A percentile compares a stretch with the other conserved stretches of the same genome.
These are phyloP conservation scores for Penicillium griseofulvum DNA, from an alignment of 2,329 filamentous ascomycete species.

Conservation along the genomic window DNA sequence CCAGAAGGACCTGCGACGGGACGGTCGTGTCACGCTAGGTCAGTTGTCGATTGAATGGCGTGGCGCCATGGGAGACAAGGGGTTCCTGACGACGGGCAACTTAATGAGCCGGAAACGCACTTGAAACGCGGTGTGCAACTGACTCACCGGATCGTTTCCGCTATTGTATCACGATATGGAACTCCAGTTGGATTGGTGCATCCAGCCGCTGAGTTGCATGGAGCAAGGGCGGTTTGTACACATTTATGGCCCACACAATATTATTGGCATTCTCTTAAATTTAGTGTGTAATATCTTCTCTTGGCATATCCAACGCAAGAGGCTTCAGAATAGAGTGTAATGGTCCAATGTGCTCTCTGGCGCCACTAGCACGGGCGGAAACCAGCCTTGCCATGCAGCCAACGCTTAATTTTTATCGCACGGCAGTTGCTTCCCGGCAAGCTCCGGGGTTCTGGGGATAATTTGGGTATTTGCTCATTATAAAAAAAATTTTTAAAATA, in stretches of 20 bases:
- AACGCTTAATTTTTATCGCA: conserved; percentile 7
- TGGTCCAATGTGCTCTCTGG: not conserved
- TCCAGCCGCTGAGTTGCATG: conserved; percentile 17
- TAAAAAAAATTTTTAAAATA: too few relatives aligned
- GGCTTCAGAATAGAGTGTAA: too few relatives aligned
- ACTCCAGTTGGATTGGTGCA: conserved; percentile 13
- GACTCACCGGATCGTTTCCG: conserved; percentile 3
- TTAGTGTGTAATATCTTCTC: not conserved
- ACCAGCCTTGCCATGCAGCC: conserved; percentile 17
- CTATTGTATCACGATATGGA: conserved; percentile 7
- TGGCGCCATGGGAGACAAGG: conserved; percentile 82
- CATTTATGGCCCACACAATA: not conserved
- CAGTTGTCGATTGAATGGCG: conserved; percentile 85
- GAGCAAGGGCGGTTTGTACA: conserved; percentile 4
- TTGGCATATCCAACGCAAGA: too few relatives aligned
- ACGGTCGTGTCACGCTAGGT: conserved; percentile 65
- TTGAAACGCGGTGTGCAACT: conserved; percentile 22
- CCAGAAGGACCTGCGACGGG: conserved; percentile 48
- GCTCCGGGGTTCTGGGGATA: not conserved
- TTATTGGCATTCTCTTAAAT: not conserved
- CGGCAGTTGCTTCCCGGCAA: conserved; percentile 1
- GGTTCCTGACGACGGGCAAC: conserved; percentile 83
- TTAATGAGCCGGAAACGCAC: conserved; percentile 51
- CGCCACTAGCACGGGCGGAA: conserved; percentile 13
- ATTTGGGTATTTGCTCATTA: not conserved